phyloP scores from a whole-genome alignment of 768 basidiomycete genomes.

The Tulasnella sp. region DNA sequence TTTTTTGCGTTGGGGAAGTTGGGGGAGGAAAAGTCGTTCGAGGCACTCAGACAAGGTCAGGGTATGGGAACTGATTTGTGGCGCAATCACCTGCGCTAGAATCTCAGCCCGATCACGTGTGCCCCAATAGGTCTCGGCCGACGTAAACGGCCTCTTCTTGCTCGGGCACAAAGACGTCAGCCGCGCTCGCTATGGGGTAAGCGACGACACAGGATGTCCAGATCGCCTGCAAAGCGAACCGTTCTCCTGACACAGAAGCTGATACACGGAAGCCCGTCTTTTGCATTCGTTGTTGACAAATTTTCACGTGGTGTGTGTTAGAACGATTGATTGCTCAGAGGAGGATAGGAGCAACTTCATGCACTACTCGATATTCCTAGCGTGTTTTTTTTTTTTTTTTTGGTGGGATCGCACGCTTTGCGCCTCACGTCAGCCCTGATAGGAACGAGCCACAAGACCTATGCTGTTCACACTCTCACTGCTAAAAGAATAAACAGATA shows the following conservation, averaged over 20 bases:
- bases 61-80: conserved; percentile 1
- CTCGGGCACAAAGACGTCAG: neutral
- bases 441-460: neutral
- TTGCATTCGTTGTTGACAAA: neutral
- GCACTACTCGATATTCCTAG: too few relatives aligned
- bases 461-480: too few relatives aligned
- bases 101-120: neutral
- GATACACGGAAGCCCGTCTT: conserved; percentile 11
- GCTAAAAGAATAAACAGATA: neutral
- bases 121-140: neutral
- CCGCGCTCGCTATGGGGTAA: neutral
- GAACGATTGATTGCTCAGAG: neutral
- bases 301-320: conserved; percentile 4
- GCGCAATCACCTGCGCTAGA: neutral
- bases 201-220: neutral
- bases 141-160: neutral
- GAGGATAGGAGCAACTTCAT: neutral
- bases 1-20: neutral
- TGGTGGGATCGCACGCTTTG: neutral
- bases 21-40: conserved; percentile 7
- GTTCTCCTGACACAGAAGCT: neutral
- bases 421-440: neutral
- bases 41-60: neutral
- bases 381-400: neutral
- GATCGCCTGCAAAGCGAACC: neutral